These are phyloP conservation scores for Phanerochaete carnosa DNA, from an alignment of 768 basidiomycete genomes.

Conservation along the genomic window DNA sequence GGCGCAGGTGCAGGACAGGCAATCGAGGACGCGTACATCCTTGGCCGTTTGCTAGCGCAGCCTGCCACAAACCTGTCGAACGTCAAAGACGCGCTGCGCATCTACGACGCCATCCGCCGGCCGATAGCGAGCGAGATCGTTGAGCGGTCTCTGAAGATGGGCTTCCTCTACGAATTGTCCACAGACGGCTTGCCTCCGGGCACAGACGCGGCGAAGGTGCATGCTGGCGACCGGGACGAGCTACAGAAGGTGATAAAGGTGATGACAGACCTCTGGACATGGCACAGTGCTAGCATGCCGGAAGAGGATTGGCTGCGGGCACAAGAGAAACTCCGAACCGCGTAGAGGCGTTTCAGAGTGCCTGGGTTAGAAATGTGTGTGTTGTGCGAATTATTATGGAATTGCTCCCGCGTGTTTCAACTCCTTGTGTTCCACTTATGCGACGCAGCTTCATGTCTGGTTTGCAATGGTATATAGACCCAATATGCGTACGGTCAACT, in stretches of 20 bases:
- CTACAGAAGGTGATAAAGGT: not conserved
- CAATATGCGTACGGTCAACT: not conserved
- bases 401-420: too few relatives aligned
- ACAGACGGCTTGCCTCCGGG: not conserved
- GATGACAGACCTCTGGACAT: not conserved
- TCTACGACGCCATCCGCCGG: slow-evolving; percentile 3
- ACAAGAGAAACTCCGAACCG: too few relatives aligned
- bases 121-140: not conserved
- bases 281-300: not conserved
- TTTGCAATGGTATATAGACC: not conserved
- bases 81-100: not conserved
- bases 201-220: not conserved
- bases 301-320: not conserved
- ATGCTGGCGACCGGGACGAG: not conserved
- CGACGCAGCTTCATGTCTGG: not conserved
- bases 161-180: not conserved
- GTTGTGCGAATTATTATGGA: too few relatives aligned
- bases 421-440: not conserved
- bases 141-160: not conserved
- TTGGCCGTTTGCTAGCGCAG: slow-evolving; percentile 43
- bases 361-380: too few relatives aligned
- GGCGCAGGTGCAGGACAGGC: slow-evolving; percentile 42
- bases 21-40: slow-evolving; percentile 39
- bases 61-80: slow-evolving; percentile 15
- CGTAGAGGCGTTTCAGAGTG: too few relatives aligned